Evolutionary conservation across 495 filamentous ascomycete species (phyloP).

Genomic region (Lophiostoma macrostomum): DNA sequence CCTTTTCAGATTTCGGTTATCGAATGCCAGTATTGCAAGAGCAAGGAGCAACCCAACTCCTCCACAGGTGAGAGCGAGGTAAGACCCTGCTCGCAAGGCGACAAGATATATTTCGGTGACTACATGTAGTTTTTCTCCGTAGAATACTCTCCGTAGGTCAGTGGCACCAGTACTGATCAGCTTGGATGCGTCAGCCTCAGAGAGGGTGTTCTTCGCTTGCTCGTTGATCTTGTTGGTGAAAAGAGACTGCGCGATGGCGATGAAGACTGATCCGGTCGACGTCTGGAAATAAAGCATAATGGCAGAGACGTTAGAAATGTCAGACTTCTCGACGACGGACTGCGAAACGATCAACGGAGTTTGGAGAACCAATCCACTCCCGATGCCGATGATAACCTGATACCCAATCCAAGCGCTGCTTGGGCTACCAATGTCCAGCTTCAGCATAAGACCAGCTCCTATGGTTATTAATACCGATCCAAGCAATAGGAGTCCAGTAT

Average conservation of each 20-base stretch:
- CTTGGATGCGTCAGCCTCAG: not conserved
- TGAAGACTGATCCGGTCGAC: not conserved
- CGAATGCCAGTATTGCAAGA: not conserved
- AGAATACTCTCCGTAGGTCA: not conserved
- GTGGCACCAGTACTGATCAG: not conserved
- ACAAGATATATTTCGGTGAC: not conserved
- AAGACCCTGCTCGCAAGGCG: not conserved
- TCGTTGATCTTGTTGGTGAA: not conserved
- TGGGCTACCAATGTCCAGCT: conserved; percentile 14
- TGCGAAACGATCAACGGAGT: conserved; percentile 26
- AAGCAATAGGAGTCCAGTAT: conserved; percentile 14
- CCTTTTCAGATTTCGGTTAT: not conserved
- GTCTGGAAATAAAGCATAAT: conserved; percentile 23
- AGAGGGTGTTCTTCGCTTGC: not conserved
- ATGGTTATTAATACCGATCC: conserved; percentile 18
- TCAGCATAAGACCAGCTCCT: conserved; percentile 25
- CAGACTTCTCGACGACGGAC: conserved; percentile 8
- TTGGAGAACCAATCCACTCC: conserved; percentile 19
- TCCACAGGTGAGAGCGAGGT: not conserved
- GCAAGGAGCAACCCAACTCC: not conserved
- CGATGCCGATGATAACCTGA: conserved; percentile 28
- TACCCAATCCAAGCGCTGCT: conserved; percentile 30
- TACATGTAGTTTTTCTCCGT: not conserved
- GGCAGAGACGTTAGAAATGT: conserved; percentile 26
- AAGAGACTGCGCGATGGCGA: not conserved